Conservation (phyloP, 208 protist species). For the Crithidia thermophila region DNA sequence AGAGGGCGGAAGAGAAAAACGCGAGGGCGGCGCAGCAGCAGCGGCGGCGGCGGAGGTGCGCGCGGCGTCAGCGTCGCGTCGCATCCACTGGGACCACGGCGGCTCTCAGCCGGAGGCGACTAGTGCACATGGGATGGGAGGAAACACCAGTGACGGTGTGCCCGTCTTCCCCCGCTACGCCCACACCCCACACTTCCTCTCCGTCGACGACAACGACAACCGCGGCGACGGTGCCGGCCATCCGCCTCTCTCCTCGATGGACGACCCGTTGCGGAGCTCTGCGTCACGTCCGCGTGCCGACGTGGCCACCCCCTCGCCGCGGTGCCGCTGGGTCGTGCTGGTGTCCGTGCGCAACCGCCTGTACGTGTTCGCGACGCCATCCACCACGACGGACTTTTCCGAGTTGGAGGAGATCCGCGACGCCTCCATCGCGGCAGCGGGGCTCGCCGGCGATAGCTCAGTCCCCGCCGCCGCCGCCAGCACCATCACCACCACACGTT, state of each 20-base stretch:
- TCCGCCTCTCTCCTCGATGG: neutral
- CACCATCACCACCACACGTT: neutral
- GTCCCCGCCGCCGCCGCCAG: neutral
- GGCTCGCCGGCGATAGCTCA: neutral
- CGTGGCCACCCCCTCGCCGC: neutral
- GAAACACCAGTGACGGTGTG: neutral
- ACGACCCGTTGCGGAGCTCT: no score
- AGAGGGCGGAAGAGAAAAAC: no score
- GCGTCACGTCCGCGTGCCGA: no score
- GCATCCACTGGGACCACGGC: neutral
- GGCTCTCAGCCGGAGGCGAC: no score
- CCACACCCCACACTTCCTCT: conserved; percentile 35
- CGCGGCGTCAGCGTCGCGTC: neutral
- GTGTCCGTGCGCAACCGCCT: conserved; percentile 34
- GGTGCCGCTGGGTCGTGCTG: conserved; percentile 36
- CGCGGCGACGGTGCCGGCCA: neutral
- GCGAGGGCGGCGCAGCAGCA: no score
- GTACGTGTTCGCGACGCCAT: conserved; percentile 41
- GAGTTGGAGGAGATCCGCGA: conserved; percentile 7
- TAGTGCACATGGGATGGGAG: no score
- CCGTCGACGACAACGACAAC: conserved; percentile 21
- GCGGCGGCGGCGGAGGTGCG: neutral
- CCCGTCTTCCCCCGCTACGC: conserved; percentile 18
- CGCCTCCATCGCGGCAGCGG: neutral
- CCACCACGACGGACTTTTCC: conserved; percentile 18